Evolutionary conservation across 768 basidiomycete species (phyloP).

Genomic region (Macrolepiota fuliginosa): DNA sequence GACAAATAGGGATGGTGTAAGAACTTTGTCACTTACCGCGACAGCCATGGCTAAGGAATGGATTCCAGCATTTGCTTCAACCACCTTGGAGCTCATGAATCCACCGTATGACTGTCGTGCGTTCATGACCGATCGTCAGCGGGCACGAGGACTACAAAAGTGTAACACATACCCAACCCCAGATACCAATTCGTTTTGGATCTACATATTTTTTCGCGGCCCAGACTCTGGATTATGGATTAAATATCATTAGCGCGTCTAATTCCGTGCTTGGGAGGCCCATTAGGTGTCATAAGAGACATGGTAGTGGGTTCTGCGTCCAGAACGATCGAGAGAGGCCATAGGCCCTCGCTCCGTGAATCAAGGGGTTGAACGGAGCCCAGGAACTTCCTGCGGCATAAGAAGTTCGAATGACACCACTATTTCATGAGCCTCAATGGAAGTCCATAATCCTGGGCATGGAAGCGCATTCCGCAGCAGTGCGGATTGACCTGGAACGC

Average conservation of each 20-base stretch:
- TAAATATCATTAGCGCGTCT: background rate
- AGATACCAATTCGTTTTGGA: constrained; percentile 84
- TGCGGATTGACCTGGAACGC: too few relatives aligned
- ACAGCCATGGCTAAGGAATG: constrained; percentile 91
- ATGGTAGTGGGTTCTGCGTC: background rate
- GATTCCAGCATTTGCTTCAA: constrained; percentile 86
- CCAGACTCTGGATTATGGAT: constrained; percentile 56
- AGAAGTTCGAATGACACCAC: background rate
- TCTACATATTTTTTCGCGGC: constrained; percentile 88
- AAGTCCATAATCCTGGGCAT: background rate
- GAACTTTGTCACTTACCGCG: constrained; percentile 53
- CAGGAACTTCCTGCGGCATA: background rate
- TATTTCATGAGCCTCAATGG: background rate
- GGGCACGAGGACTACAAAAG: background rate
- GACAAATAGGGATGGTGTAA: background rate
- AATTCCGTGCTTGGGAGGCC: background rate
- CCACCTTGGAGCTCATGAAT: constrained; percentile 91
- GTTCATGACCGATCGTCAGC: constrained; percentile 7
- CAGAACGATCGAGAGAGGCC: background rate
- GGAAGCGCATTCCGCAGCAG: background rate
- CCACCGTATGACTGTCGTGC: constrained; percentile 83
- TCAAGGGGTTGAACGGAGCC: background rate
- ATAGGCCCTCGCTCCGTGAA: background rate
- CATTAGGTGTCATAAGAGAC: background rate
- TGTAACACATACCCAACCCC: constrained; percentile 84